A percentile compares a stretch with the other conserved stretches of the same genome.
phyloP scores from a whole-genome alignment of 2,329 filamentous ascomycete genomes.

The Beauveria bassiana region DNA sequence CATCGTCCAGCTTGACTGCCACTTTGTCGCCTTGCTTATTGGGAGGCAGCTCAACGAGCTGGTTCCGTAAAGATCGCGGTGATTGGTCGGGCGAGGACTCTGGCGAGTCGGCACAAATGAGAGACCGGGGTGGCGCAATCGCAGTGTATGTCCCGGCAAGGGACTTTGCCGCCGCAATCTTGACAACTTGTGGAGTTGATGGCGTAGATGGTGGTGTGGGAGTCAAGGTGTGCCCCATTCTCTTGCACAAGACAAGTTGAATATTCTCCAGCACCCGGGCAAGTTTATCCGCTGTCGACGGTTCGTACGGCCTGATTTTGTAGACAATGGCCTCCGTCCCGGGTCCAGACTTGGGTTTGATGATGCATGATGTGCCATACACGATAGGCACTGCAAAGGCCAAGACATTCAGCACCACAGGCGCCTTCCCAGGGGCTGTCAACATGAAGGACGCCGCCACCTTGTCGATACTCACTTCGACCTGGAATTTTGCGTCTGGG shows the following conservation, averaged over 20 bases:
- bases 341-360: constrained; percentile 6
- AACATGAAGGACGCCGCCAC: constrained; percentile 17
- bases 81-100: background rate
- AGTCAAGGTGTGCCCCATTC: background rate
- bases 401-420: constrained; percentile 15
- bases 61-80: background rate
- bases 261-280: background rate
- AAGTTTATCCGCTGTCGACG: background rate
- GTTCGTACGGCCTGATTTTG: background rate
- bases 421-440: constrained; percentile 8
- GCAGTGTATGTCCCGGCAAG: background rate
- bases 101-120: constrained; percentile 13
- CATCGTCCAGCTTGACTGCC: background rate
- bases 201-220: background rate
- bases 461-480: background rate
- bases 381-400: constrained; percentile 16
- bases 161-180: background rate
- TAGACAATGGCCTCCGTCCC: background rate
- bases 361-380: constrained; percentile 17
- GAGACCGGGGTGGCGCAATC: constrained; percentile 14
- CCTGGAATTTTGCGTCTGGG: background rate
- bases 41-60: background rate
- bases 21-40: background rate
- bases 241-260: background rate
- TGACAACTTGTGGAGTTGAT: background rate